Evolutionary conservation across 2,329 filamentous ascomycete species (phyloP).

Genomic region (Botryotinia convoluta): DNA sequence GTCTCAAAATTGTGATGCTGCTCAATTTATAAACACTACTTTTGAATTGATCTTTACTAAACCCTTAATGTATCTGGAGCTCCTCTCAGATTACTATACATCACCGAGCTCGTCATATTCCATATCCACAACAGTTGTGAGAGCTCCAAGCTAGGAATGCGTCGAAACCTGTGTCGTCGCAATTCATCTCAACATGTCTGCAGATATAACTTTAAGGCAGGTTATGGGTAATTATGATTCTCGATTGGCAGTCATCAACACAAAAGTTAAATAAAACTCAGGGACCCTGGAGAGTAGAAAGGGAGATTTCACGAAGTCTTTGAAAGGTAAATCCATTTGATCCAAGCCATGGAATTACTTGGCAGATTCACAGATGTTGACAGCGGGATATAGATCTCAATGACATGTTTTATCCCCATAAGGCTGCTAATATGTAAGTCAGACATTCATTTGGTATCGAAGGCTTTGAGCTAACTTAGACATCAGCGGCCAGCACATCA

Average conservation of each 20-base stretch:
- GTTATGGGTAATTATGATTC: constrained; percentile 12
- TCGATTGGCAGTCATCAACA: background rate
- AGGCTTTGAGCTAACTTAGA: constrained; percentile 22
- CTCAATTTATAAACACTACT: background rate
- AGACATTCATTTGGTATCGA: background rate
- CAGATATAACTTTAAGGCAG: background rate
- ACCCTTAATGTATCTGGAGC: background rate
- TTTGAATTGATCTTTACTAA: constrained; percentile 11
- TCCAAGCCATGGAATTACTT: background rate
- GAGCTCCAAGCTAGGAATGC: constrained; percentile 11
- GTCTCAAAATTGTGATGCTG: background rate
- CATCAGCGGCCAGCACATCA: constrained; percentile 51
- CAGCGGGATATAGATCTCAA: constrained; percentile 32
- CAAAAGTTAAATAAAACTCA: constrained; percentile 11
- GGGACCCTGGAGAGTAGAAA: constrained; percentile 10
- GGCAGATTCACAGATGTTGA: background rate
- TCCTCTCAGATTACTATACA: background rate
- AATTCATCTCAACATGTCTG: constrained; percentile 15
- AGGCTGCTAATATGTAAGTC: constrained; percentile 33
- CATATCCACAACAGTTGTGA: background rate
- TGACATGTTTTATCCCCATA: constrained; percentile 33
- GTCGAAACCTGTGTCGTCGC: background rate
- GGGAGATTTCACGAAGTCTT: constrained; percentile 4
- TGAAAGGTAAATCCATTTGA: constrained; percentile 23
- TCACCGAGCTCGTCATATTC: background rate